A percentile compares a stretch with the other conserved stretches of the same genome.
Conservation (phyloP, 768 basidiomycete genomes). For the Tulasnella sp. region DNA sequence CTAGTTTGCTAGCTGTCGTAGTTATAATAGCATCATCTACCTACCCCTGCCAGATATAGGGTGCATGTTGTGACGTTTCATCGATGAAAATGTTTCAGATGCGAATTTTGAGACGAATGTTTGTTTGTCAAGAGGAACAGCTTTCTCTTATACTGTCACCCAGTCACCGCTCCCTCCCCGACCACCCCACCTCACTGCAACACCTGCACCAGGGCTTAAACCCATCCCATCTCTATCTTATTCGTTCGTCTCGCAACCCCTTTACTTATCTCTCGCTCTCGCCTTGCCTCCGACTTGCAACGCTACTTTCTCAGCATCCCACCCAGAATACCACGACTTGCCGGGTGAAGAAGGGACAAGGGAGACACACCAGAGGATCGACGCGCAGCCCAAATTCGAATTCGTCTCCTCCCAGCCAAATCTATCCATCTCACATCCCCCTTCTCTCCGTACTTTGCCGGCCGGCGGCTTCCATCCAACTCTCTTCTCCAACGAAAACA, state of each 20-base stretch:
- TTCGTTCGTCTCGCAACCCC: not conserved
- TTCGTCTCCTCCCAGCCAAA: conserved; percentile 4
- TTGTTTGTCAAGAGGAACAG: conserved; percentile 8
- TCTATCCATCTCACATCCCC: not conserved
- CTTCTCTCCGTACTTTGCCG: not conserved
- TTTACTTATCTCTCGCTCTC: not conserved
- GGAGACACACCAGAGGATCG: conserved; percentile 9
- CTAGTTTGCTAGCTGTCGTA: not conserved
- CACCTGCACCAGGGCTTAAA: not conserved
- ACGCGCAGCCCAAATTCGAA: conserved; percentile 11
- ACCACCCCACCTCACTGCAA: conserved; percentile 4
- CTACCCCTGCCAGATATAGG: not conserved
- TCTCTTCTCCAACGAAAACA: not conserved
- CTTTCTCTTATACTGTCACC: not conserved
- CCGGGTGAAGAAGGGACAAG: conserved; percentile 11
- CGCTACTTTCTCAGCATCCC: not conserved
- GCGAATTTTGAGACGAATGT: not conserved
- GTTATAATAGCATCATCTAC: not conserved
- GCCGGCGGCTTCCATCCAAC: not conserved
- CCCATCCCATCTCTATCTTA: conserved; percentile 1
- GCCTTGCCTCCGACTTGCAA: not conserved
- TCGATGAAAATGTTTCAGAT: not conserved
- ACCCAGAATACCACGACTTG: not conserved
- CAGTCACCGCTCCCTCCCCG: conserved; percentile 8
- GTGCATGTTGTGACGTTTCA: conserved; percentile 7